Evolutionary conservation across 2,329 filamentous ascomycete genomes (phyloP), one percentile per base, ranked within the genome.

Genomic region (Kalmusia sp.): DNA sequence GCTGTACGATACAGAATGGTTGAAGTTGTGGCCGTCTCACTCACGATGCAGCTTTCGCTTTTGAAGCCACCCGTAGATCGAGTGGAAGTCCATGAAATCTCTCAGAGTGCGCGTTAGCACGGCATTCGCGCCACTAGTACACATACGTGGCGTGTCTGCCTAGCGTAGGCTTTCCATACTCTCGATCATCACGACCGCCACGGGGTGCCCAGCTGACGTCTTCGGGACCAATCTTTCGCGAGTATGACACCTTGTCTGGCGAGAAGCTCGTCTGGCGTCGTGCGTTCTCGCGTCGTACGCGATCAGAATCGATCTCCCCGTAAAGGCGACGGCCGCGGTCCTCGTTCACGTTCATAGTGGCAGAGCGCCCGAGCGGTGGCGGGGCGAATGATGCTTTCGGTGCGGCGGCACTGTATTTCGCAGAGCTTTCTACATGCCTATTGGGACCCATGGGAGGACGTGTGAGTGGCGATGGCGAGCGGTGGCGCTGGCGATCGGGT

Each of bases 391-490:
- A 21, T n/a, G 49, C 41, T 7, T 58, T 49, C 30, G 58, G 59
- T 44, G 58, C 45, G 38, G 60, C 53, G 5, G 59, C 38, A 15
- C 44, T 57, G 51, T 59, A 62, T 35, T 38, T 52, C 6, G 57
- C 25, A 24, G 55, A 55, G 21, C 31, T 25, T 44, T 69, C 67
- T 17, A 55, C 47, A 3, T 58, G 67, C 15, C 71, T 62, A 41
- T 72, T 70, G 28, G 65, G 24, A 15, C 70, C 70, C 44, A 73
- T 72, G 3, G 71, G 71, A 4, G 70, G 71, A 30, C 62, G 64
- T 25, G 58, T 55, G 3, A 73, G 56, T 27, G 70, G 70, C 33
- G 71, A 68, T 9, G 71, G 61, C 8, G 62, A 63, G 25, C 49
- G 53, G 52, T 67, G 63, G 52, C 63, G 64, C 40, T 54, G 47